A percentile compares a stretch with the other conserved stretches of the same genome.
Conservation (phyloP, 345 rosid genomes). For the Salix caprea region DNA sequence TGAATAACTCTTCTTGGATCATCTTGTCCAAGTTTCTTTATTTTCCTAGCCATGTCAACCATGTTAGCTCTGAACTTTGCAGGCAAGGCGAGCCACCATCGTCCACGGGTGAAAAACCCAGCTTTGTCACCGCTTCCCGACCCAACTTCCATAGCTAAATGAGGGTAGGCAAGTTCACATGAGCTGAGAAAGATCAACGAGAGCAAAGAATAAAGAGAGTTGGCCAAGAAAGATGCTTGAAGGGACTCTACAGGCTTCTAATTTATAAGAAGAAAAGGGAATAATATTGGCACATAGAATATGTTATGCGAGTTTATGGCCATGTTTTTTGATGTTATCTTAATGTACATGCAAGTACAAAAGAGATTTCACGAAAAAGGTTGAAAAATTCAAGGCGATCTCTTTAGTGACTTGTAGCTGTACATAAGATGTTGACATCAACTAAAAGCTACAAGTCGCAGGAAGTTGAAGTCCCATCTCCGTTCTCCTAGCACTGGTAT, state of each 20-base stretch:
- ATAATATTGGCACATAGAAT: background rate
- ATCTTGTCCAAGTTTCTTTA: slow-evolving; percentile 48
- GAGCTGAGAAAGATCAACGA: background rate
- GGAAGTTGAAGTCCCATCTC: background rate
- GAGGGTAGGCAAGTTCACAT: background rate
- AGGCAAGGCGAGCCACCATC: slow-evolving; percentile 7
- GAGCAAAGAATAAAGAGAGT: background rate
- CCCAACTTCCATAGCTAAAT: slow-evolving; percentile 22
- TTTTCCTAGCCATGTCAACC: slow-evolving; percentile 14
- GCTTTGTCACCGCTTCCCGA: background rate
- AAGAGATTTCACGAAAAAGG: background rate
- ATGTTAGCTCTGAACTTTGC: slow-evolving; percentile 10
- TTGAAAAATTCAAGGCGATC: background rate
- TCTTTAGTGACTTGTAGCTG: background rate
- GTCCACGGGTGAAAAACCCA: background rate
- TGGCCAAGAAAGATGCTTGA: background rate
- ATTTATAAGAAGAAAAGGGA: slow-evolving; percentile 18
- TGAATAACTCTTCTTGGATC: slow-evolving; percentile 68
- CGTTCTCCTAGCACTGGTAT: background rate
- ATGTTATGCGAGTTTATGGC: background rate
- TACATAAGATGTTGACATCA: background rate
- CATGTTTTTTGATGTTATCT: background rate
- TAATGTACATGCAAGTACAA: slow-evolving; percentile 23
- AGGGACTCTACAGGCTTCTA: slow-evolving; percentile 5
- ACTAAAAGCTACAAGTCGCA: background rate